Evolutionary conservation across 495 filamentous ascomycete species (phyloP), one percentile per base, ranked within the genome.

Genomic region (Podospora sp.): DNA sequence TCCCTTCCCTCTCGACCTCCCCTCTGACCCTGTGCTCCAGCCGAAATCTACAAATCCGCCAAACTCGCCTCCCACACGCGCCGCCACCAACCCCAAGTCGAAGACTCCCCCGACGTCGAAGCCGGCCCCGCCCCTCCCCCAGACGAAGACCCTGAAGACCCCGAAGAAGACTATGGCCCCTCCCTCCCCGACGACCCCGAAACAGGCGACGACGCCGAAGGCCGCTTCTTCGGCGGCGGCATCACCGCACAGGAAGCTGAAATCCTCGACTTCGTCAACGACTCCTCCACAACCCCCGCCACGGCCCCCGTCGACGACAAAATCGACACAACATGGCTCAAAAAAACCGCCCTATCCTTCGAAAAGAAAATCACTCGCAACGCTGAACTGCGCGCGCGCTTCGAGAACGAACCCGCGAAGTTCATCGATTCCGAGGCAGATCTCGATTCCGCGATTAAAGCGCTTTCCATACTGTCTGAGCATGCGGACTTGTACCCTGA

Each of bases 221-320:
- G 94, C 0, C 88, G 95, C 58, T 99, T 99, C 82, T 98, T 96
- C 72, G 95, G 94, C 52, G 92, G 92, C 63, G 95, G 95, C 52
- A 89, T 98, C 69, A 91, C 90, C 27, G 85, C 87, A 33, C 85
- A 90, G 64, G 92, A 95, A 65, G 88, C 86, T 3, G 87, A 94
- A 65, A 92, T 93, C n/a, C 86, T 99, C 74, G 90, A 98, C 75
- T 97, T 90, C 75, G 88, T 99, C 53, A 84, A 88, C 60, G 82
- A 86, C 51, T 89, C 92, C 63, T 86, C 87, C 12, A 29, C 29
- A 33, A 8, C 29, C 46, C 51, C 68, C 22, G 75, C 81, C 65
- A 78, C 72, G 65, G 81, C 86, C 0, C 9, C 35, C 21, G 11
- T n/a, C n/a, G n/a, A 46, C 7, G 93, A 96, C 76, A 93, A 90